Evolutionary conservation across 176 grass and related monocot genomes (phyloP).

Genomic region (Carex cristatella): DNA sequence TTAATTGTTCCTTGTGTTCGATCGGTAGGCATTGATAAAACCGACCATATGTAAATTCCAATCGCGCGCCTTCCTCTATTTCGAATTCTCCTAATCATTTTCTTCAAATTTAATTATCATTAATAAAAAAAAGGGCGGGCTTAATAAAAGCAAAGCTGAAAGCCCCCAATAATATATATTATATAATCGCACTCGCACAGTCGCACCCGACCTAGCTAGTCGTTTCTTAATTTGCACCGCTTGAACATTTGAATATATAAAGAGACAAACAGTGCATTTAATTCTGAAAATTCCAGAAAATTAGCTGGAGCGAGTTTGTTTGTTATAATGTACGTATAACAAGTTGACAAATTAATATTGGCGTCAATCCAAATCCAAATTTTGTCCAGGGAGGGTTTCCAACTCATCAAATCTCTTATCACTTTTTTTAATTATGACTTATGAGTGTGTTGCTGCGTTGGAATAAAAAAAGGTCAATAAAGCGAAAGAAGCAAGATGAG

Average conservation of each 20-base stretch:
- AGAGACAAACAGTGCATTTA: background rate
- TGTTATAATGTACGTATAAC: background rate
- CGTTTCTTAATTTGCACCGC: background rate
- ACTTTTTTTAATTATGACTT: too few relatives aligned
- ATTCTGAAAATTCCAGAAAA: slow-evolving; percentile 18
- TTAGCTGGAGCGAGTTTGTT: background rate
- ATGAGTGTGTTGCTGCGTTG: too few relatives aligned
- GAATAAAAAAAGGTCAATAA: too few relatives aligned
- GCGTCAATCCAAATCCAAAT: background rate
- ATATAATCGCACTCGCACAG: too few relatives aligned
- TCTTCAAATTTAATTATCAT: too few relatives aligned
- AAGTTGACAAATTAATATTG: background rate
- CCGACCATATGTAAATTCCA: too few relatives aligned
- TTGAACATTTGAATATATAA: background rate
- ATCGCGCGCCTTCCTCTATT: too few relatives aligned
- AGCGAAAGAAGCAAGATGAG: too few relatives aligned
- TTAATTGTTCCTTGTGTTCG: too few relatives aligned
- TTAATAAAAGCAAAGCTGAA: background rate
- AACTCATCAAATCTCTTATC: background rate
- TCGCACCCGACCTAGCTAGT: too few relatives aligned
- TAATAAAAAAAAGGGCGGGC: background rate
- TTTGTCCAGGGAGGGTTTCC: background rate
- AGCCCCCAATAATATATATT: background rate
- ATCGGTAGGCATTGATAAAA: too few relatives aligned
- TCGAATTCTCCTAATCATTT: too few relatives aligned